phyloP scores from a whole-genome alignment of 2,329 filamentous ascomycete genomes.

The Epicoccum nigrum region DNA sequence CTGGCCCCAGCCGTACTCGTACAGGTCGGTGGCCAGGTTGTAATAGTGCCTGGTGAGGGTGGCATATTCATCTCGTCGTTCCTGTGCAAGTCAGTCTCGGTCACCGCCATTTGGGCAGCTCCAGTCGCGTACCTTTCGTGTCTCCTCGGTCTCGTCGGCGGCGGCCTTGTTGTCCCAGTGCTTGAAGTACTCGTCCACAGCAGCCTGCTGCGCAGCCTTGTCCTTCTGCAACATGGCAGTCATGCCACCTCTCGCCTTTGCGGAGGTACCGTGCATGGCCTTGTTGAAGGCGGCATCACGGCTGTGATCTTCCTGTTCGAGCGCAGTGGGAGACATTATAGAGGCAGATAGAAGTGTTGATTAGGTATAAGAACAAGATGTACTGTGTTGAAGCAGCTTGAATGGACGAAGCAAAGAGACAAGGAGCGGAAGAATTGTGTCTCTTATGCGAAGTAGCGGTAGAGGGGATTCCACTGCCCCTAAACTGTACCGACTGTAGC shows the following conservation, averaged over 20 bases:
- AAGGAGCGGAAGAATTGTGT: constrained; percentile 20
- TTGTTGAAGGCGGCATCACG: constrained; percentile 93
- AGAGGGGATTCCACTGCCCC: constrained; percentile 32
- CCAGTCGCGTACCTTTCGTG: constrained; percentile 67
- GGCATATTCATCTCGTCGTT: constrained; percentile 85
- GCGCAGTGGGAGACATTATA: constrained; percentile 60
- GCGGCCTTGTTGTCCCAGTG: constrained; percentile 89
- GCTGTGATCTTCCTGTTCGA: constrained; percentile 81
- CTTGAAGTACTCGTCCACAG: constrained; percentile 92
- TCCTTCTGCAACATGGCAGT: constrained; percentile 87
- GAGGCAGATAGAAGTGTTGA: constrained; percentile 12
- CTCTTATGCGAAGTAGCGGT: constrained; percentile 35
- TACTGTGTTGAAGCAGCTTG: constrained; percentile 21
- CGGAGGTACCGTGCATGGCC: constrained; percentile 79
- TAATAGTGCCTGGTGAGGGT: constrained; percentile 96
- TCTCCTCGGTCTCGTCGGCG: constrained; percentile 80
- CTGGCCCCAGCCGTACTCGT: constrained; percentile 96
- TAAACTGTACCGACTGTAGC: constrained; percentile 9
- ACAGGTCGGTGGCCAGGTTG: constrained; percentile 93
- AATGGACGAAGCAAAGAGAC: constrained; percentile 26
- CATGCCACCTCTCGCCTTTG: constrained; percentile 73
- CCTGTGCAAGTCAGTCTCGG: constrained; percentile 55
- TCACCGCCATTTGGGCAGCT: constrained; percentile 4
- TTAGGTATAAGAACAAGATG: constrained; percentile 7
- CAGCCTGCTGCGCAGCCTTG: constrained; percentile 75